Percentiles rank a stretch among this genome's conserved stretches.
phyloP scores from a whole-genome alignment of 768 basidiomycete species.

The Phylloporus sp. region DNA sequence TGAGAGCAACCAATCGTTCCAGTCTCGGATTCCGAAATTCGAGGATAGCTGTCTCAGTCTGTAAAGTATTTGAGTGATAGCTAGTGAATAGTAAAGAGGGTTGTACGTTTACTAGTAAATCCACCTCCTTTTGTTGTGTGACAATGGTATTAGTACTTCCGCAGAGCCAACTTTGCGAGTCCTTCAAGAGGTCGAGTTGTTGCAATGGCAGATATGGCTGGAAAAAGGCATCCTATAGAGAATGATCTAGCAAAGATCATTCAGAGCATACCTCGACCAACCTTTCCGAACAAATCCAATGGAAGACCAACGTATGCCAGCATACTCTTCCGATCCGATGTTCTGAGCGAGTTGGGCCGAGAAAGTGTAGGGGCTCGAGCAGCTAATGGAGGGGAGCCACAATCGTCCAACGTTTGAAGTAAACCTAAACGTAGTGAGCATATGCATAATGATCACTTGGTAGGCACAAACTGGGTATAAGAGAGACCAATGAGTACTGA shows the following conservation, averaged over 20 bases:
- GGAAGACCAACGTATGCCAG: conserved; percentile 92
- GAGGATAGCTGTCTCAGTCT: conserved; percentile 84
- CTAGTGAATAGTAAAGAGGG: not conserved
- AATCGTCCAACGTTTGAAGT: conserved; percentile 85
- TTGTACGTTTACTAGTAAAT: conserved; percentile 79
- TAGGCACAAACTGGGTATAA: conserved; percentile 66
- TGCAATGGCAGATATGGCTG: conserved; percentile 97
- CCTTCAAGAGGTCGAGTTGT: conserved; percentile 82
- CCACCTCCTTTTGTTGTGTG: conserved; percentile 87
- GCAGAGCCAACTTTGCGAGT: conserved; percentile 81
- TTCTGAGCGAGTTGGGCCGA: conserved; percentile 73
- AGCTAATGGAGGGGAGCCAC: conserved; percentile 79
- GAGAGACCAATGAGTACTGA: conserved; percentile 93
- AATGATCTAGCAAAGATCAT: not conserved
- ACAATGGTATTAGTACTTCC: conserved; percentile 97
- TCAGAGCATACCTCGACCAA: conserved; percentile 23
- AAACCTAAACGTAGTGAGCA: conserved; percentile 48
- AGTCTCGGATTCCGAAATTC: conserved; percentile 83
- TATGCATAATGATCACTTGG: not conserved
- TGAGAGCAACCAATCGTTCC: conserved; percentile 73
- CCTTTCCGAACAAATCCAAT: conserved; percentile 88
- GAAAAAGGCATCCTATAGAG: conserved; percentile 80
- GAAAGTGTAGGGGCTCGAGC: conserved; percentile 55
- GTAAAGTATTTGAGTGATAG: conserved; percentile 1
- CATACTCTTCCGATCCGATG: conserved; percentile 88